Conservation (phyloP, 176 grass and related monocot species). For the Oryza australiensis region DNA sequence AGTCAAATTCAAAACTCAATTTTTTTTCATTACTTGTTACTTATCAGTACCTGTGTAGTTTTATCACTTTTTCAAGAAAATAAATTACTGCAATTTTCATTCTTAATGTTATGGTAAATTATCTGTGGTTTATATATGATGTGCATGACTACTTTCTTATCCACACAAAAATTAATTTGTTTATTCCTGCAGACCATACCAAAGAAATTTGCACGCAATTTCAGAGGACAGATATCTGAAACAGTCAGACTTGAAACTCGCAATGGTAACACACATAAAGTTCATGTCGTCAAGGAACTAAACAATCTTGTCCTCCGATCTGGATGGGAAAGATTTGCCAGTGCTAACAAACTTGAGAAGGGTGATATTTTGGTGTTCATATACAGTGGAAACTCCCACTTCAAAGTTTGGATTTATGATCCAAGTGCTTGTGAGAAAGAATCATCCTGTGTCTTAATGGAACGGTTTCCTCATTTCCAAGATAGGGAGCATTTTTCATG, state of each 20-base stretch:
- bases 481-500: background rate
- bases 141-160: no score
- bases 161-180: background rate
- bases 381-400: conserved; percentile 31
- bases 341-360: conserved; percentile 22
- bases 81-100: background rate
- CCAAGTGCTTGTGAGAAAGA: conserved; percentile 46
- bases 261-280: conserved; percentile 34
- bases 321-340: conserved; percentile 42
- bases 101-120: background rate
- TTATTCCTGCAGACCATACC: conserved; percentile 32
- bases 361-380: conserved; percentile 44
- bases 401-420: conserved; percentile 52
- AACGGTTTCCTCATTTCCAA: background rate
- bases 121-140: background rate
- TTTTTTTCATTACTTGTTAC: background rate
- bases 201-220: conserved; percentile 31
- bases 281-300: conserved; percentile 22
- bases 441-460: background rate
- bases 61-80: background rate
- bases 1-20: background rate
- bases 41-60: background rate
- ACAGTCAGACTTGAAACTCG: conserved; percentile 29
- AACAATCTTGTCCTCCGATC: conserved; percentile 26
- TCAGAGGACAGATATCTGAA: conserved; percentile 19